A percentile compares a stretch with the other conserved stretches of the same genome.
phyloP scores from a whole-genome alignment of 106 monocot genomes.

The Dioscorea dumetorum region DNA sequence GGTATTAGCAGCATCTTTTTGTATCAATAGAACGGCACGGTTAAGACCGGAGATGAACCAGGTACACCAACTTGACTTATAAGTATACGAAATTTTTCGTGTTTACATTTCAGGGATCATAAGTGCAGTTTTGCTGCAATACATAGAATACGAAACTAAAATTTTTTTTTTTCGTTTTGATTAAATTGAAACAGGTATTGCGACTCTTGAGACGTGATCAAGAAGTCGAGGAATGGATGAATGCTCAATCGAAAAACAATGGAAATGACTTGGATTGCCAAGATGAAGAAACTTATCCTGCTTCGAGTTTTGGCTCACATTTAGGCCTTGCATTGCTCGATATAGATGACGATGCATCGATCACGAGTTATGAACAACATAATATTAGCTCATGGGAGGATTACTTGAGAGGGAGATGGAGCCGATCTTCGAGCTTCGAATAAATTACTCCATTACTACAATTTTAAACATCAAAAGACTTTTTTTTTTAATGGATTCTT shows the following conservation, averaged over 20 bases:
- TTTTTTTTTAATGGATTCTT: no score
- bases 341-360: slow-evolving; percentile 63
- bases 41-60: slow-evolving; percentile 68
- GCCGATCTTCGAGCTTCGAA: slow-evolving; percentile 78
- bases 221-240: slow-evolving; percentile 31
- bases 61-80: slow-evolving; percentile 15
- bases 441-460: slow-evolving; percentile 6
- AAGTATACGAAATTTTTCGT: no score
- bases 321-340: slow-evolving; percentile 76
- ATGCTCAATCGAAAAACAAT: not conserved
- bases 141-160: not conserved
- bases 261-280: slow-evolving; percentile 27
- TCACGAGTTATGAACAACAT: slow-evolving; percentile 51
- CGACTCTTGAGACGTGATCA: slow-evolving; percentile 52
- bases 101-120: not conserved
- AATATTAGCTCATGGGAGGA: slow-evolving; percentile 54
- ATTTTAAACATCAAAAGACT: no score
- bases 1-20: slow-evolving; percentile 57
- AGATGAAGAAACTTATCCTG: slow-evolving; percentile 67
- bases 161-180: not conserved
- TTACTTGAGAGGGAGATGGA: slow-evolving; percentile 62
- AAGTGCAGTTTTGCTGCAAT: not conserved
- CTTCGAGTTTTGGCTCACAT: slow-evolving; percentile 58
- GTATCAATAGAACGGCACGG: slow-evolving; percentile 57
- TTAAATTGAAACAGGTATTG: slow-evolving; percentile 35